Base-by-base conservation (phyloP, 768 basidiomycete species). In the Boletales sp. region DNA sequence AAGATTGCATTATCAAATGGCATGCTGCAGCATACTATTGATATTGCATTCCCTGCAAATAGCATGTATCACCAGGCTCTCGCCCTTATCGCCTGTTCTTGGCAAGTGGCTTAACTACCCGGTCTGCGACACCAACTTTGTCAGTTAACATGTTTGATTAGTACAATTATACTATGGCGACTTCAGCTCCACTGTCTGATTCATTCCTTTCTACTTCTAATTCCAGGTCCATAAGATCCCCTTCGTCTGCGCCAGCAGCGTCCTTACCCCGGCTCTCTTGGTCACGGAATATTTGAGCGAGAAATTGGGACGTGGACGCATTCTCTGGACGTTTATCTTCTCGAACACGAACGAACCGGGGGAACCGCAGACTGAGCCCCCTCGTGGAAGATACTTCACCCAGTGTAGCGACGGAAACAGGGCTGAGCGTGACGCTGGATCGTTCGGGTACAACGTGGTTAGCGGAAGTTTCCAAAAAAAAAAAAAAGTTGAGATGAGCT, bases 351-450 rank as follows among this genome's bases (percentile, higher is more conserved):
- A 94, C 74, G 70, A 94, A 95, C 33, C 93, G 77, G 37, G 94
- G 94, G 66, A 96, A 96, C 12, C 94, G 84, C 12, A 95, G 67
- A 57, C 87, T 89, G 30, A 94, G 72, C 5, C 94, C 94, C 25
- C 86, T 75, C 31, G 41, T 32, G 8, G 74, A 74, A 7, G 82
- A 78, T 5, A 83, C 73, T 18, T 84, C 62, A 7, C 84, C 83
- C 47, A 77, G 72, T 0, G 89, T 92, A 15, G 92, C 92, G 6
- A 86, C 70, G 19, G 92, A 94, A 14, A 92, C 82, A 0, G 92
- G 93, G 39, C 90, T 92, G 53, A 90, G 69, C 3, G 92, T 92
- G 56, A 94, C 78, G 60, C 86, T 89, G 44, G 36, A 39, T 55
- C 35, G 17, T 33, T 44, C 28, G 14, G 10, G 33, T 37, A 18